phyloP scores from a whole-genome alignment of 306 rosid genomes.

The Casuarina glauca region DNA sequence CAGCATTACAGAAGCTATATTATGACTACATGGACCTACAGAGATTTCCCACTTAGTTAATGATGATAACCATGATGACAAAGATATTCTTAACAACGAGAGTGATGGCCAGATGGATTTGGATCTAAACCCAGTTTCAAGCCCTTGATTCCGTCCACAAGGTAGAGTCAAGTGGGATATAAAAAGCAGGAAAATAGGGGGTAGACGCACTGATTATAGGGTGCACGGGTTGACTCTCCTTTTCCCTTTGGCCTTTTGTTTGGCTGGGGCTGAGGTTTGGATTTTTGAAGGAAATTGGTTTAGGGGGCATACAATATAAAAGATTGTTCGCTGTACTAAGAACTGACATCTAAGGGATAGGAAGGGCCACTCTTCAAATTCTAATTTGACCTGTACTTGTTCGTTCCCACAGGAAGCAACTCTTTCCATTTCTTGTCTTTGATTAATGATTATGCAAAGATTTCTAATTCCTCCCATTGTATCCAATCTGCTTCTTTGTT shows the following conservation, averaged over 20 bases:
- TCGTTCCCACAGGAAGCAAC: neutral
- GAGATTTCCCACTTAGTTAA: constrained; percentile 19
- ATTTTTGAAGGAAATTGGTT: constrained; percentile 3
- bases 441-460: neutral
- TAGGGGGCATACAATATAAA: constrained; percentile 1
- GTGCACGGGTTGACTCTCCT: neutral
- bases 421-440: neutral
- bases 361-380: constrained; percentile 1
- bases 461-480: neutral
- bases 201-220: neutral
- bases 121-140: constrained; percentile 23
- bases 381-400: neutral
- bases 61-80: neutral
- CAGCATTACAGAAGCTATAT: constrained; percentile 60
- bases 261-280: neutral
- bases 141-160: constrained; percentile 30
- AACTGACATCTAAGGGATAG: neutral
- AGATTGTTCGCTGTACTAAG: neutral
- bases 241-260: neutral
- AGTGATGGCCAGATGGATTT: constrained; percentile 24
- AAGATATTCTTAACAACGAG: constrained; percentile 15
- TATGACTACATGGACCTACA: constrained; percentile 43
- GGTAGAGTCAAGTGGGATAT: constrained; percentile 21
- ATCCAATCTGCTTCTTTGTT: neutral
- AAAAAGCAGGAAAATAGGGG: neutral